Conservation (phyloP, 2,329 filamentous ascomycete species). For the Clathrospora elynae region DNA sequence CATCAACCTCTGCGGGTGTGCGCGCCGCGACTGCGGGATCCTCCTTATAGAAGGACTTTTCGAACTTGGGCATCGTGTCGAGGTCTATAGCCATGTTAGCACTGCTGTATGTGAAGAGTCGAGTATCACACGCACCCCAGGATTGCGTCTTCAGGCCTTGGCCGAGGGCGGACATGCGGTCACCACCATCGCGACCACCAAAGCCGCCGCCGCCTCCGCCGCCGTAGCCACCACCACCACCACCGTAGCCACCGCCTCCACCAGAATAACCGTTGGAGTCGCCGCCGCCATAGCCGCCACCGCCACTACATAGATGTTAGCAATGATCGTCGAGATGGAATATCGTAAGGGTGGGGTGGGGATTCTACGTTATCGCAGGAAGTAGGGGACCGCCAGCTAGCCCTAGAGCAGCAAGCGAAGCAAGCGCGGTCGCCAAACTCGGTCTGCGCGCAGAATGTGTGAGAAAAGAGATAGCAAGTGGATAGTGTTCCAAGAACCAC, state of each 20-base stretch:
- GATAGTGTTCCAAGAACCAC: slow-evolving; percentile 39
- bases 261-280: slow-evolving; percentile 63
- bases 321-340: slow-evolving; percentile 5
- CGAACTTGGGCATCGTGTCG: slow-evolving; percentile 84
- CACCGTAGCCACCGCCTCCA: slow-evolving; percentile 32
- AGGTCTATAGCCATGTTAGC: slow-evolving; percentile 65
- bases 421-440: slow-evolving; percentile 32
- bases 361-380: slow-evolving; percentile 40
- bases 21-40: slow-evolving; percentile 77
- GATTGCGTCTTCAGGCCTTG: slow-evolving; percentile 83
- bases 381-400: slow-evolving; percentile 33
- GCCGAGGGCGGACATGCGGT: slow-evolving; percentile 92
- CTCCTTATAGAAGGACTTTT: slow-evolving; percentile 99
- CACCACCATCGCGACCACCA: slow-evolving; percentile 70
- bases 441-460: slow-evolving; percentile 38
- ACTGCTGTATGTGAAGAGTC: background rate
- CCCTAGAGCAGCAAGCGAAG: slow-evolving; percentile 27
- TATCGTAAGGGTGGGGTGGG: slow-evolving; percentile 23
- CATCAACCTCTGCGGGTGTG: slow-evolving; percentile 78
- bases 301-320: slow-evolving; percentile 41
- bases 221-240: slow-evolving; percentile 60
- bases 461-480: slow-evolving; percentile 38
- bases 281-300: slow-evolving; percentile 31
- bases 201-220: slow-evolving; percentile 31
- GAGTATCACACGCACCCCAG: slow-evolving; percentile 72